phyloP scores from a whole-genome alignment of 371 early-diverging fungal genomes.

The Batkoa obscura region DNA sequence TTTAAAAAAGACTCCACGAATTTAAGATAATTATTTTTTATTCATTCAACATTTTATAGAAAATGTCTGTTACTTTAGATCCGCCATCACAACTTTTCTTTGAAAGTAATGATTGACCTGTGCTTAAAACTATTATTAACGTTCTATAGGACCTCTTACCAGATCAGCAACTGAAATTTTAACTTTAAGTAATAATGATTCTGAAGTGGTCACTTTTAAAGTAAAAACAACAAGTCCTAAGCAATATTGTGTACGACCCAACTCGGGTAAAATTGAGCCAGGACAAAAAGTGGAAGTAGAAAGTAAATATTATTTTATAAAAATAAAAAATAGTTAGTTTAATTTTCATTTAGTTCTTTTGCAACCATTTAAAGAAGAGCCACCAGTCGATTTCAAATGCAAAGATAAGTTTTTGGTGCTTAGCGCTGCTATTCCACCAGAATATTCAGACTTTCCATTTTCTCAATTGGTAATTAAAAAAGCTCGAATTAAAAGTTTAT shows the following conservation, averaged over 20 bases:
- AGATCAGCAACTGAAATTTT: constrained; percentile 36
- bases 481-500: background rate
- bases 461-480: constrained; percentile 19
- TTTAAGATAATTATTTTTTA: no score
- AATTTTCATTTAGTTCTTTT: constrained; percentile 37
- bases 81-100: constrained; percentile 32
- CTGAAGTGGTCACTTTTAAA: constrained; percentile 67
- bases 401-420: constrained; percentile 92
- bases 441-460: constrained; percentile 16
- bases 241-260: constrained; percentile 92
- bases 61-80: constrained; percentile 31
- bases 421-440: constrained; percentile 45
- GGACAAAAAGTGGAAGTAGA: constrained; percentile 51
- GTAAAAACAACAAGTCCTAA: constrained; percentile 96
- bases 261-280: constrained; percentile 70
- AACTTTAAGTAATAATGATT: constrained; percentile 42
- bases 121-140: background rate
- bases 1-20: no score
- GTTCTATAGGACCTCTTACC: constrained; percentile 52
- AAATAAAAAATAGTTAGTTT: background rate
- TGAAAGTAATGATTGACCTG: constrained; percentile 19
- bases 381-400: constrained; percentile 56
- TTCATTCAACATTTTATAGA: no score
- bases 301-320: constrained; percentile 20
- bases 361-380: constrained; percentile 75